Conservation (phyloP, 2,329 filamentous ascomycete species). For the Apiospora aurea region DNA sequence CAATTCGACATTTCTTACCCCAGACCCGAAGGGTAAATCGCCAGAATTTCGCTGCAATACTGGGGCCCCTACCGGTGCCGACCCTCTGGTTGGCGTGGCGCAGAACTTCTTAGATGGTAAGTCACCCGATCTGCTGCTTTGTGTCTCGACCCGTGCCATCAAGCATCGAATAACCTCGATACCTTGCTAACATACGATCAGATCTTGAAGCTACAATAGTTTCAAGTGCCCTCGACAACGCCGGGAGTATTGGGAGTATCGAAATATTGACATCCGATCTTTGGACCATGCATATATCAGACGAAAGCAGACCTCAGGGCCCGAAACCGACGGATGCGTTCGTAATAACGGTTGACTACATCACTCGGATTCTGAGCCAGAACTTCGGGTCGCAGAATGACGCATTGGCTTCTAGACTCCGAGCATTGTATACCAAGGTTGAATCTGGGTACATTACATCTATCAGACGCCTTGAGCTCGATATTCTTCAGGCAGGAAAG, state of each 20-base stretch:
- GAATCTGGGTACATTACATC: constrained; percentile 47
- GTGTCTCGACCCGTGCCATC: not conserved
- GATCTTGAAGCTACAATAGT: constrained; percentile 57
- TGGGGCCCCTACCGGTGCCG: constrained; percentile 32
- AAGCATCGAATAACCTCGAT: too few species aligned
- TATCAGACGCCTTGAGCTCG: constrained; percentile 57
- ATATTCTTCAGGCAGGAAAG: constrained; percentile 59
- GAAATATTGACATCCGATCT: constrained; percentile 48
- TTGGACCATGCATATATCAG: constrained; percentile 49
- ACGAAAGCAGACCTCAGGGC: constrained; percentile 36
- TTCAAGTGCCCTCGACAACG: constrained; percentile 32
- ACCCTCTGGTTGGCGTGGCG: constrained; percentile 50
- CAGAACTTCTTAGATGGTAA: constrained; percentile 61
- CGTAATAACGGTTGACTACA: constrained; percentile 42
- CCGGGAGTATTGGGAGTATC: constrained; percentile 4
- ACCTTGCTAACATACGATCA: constrained; percentile 33
- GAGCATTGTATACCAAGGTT: constrained; percentile 45
- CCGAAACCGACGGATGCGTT: constrained; percentile 42
- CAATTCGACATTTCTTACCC: constrained; percentile 32
- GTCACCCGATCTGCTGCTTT: constrained; percentile 27
- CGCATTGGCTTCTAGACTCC: constrained; percentile 44
- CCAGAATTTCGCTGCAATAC: constrained; percentile 35
- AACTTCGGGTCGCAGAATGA: constrained; percentile 41
- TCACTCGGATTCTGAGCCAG: constrained; percentile 47
- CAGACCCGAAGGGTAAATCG: constrained; percentile 52